A percentile compares a stretch with the other conserved stretches of the same genome.
Conservation (phyloP, 345 rosid genomes). For the Boechera retrofracta region DNA sequence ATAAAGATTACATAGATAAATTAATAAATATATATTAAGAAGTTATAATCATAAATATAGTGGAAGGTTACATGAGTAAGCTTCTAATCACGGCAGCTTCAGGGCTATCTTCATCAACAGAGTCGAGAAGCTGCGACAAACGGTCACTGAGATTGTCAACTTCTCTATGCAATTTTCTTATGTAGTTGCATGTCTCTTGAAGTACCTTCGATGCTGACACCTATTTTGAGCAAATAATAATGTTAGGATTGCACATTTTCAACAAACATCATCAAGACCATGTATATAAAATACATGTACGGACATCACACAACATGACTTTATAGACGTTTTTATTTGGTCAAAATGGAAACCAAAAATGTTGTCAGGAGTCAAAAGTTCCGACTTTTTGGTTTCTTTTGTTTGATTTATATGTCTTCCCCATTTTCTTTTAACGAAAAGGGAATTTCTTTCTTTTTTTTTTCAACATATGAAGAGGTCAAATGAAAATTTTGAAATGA, state of each 20-base stretch:
- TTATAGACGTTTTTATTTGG: not conserved
- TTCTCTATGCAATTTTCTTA: constrained; percentile 69
- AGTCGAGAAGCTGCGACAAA: constrained; percentile 69
- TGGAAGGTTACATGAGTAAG: constrained; percentile 58
- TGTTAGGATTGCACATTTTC: not conserved
- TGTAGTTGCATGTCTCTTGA: constrained; percentile 84
- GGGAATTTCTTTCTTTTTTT: not conserved
- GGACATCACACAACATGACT: constrained; percentile 14
- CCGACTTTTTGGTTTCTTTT: constrained; percentile 29
- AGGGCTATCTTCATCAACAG: constrained; percentile 63
- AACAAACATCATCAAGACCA: not conserved
- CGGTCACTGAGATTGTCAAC: constrained; percentile 76
- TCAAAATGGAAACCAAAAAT: constrained; percentile 32
- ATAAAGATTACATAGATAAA: constrained; percentile 21
- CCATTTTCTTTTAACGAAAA: not conserved
- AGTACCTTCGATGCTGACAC: constrained; percentile 74
- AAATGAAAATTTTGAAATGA: not conserved
- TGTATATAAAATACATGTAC: not conserved
- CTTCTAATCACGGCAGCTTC: constrained; percentile 84
- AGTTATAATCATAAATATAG: constrained; percentile 9
- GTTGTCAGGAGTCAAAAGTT: constrained; percentile 48
- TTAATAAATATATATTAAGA: constrained; percentile 9
- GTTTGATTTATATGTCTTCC: not conserved
- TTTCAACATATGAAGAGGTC: not conserved
- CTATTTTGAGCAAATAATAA: constrained; percentile 39